A percentile compares a stretch with the other conserved stretches of the same genome.
These are phyloP conservation scores for Durio zibethinus DNA, from an alignment of 345 rosid species.

Conservation along the genomic window DNA sequence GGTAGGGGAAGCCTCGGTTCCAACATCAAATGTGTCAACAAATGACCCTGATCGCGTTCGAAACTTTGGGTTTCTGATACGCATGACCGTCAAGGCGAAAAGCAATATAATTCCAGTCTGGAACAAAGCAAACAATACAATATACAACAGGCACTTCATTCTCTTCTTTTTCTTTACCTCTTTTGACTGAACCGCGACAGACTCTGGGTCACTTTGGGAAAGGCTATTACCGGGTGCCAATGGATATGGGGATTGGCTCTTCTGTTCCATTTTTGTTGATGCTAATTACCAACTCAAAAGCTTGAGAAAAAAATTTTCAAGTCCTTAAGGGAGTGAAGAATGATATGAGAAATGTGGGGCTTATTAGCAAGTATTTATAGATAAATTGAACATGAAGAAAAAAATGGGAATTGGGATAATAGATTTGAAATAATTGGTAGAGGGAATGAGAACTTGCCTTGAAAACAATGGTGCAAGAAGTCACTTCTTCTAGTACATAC, in stretches of 20 bases:
- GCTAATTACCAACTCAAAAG: neutral
- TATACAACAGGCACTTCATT: slow-evolving; percentile 6
- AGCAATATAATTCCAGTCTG: slow-evolving; percentile 3
- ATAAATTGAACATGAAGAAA: neutral
- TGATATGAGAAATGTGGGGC: neutral
- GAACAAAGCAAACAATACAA: neutral
- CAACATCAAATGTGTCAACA: neutral
- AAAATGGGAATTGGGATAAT: neutral
- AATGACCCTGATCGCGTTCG: neutral
- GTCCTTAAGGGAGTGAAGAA: neutral
- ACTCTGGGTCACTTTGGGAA: neutral
- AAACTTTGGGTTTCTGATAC: slow-evolving; percentile 1
- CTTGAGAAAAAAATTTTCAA: neutral
- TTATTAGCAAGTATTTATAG: neutral
- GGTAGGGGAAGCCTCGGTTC: slow-evolving; percentile 1
- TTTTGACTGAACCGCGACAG: neutral
- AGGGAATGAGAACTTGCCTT: neutral
- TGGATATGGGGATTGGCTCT: slow-evolving; percentile 11
- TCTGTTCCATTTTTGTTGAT: neutral
- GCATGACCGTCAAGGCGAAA: neutral
- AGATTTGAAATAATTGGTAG: neutral
- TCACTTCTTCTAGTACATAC: neutral
- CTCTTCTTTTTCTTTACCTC: neutral
- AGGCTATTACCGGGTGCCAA: neutral
- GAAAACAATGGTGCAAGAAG: neutral